These are phyloP conservation scores for Camelina laxa DNA, from an alignment of 345 rosid species.

Conservation along the genomic window DNA sequence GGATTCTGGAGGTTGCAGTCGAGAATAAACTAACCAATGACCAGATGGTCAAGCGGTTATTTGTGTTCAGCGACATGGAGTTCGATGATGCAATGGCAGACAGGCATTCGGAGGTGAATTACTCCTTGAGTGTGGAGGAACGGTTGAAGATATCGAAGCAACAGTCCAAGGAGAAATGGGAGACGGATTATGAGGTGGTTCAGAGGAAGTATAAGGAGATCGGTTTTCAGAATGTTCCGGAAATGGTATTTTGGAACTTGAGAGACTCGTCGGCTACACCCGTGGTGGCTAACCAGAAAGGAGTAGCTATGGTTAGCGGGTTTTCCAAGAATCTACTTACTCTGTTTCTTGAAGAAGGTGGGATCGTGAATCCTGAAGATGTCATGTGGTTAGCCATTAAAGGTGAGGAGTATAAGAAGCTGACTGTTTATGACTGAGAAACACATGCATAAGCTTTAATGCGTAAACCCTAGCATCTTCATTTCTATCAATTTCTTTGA, in stretches of 20 bases:
- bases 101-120: not conserved
- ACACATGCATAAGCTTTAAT: not conserved
- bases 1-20: not conserved
- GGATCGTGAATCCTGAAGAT: slow-evolving; percentile 29
- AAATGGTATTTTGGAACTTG: slow-evolving; percentile 56
- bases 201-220: slow-evolving; percentile 31
- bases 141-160: not conserved
- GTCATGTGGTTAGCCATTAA: not conserved
- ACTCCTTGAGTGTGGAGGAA: not conserved
- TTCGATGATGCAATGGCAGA: not conserved
- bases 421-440: not conserved
- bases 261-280: slow-evolving; percentile 46
- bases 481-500: not conserved
- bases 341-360: slow-evolving; percentile 50
- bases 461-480: not conserved
- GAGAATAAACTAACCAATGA: not conserved
- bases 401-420: slow-evolving; percentile 13
- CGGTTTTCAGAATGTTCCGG: slow-evolving; percentile 55
- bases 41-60: not conserved
- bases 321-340: slow-evolving; percentile 53
- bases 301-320: slow-evolving; percentile 53
- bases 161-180: slow-evolving; percentile 4
- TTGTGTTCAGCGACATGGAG: slow-evolving; percentile 2
- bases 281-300: slow-evolving; percentile 34
- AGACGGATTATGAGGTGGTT: slow-evolving; percentile 1